phyloP scores from a whole-genome alignment of 2,329 filamentous ascomycete genomes.

The Talaromyces sp. region DNA sequence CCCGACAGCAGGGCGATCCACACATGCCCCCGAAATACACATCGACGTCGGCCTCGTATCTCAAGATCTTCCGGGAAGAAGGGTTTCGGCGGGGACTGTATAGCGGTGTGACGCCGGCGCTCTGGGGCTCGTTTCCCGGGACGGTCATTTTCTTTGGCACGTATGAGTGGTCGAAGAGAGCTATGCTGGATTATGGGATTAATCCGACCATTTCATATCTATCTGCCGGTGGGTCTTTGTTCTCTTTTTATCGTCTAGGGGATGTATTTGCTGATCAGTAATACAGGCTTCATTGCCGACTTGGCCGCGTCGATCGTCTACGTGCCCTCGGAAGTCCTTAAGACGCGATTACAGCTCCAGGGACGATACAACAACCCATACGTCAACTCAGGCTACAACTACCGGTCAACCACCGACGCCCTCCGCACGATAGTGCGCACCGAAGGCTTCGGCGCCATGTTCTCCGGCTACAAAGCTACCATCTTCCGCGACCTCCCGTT shows the following conservation, averaged over 20 bases:
- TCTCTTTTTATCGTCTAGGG: neutral
- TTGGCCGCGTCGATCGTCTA: constrained; percentile 88
- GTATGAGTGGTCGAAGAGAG: constrained; percentile 91
- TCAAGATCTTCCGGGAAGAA: constrained; percentile 89
- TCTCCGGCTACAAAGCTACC: constrained; percentile 95
- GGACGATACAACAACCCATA: constrained; percentile 92
- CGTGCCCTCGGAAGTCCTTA: constrained; percentile 94
- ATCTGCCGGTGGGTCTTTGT: constrained; percentile 60
- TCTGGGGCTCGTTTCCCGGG: constrained; percentile 87
- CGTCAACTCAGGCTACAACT: constrained; percentile 94
- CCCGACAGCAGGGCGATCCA: constrained; percentile 92
- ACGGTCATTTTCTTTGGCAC: constrained; percentile 94
- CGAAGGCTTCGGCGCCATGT: constrained; percentile 81
- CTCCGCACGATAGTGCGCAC: constrained; percentile 74
- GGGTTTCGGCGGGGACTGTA: constrained; percentile 82
- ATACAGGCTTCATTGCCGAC: constrained; percentile 80
- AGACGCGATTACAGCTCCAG: constrained; percentile 93
- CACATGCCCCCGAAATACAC: constrained; percentile 89
- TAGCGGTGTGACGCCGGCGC: constrained; percentile 85
- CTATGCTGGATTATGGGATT: constrained; percentile 78
- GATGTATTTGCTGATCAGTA: neutral
- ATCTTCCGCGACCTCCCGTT: constrained; percentile 92
- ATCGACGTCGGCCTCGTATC: constrained; percentile 83
- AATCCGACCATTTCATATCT: constrained; percentile 82
- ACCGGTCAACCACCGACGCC: constrained; percentile 78